Base-by-base conservation (phyloP, 1,139 yeast species). In the Scheffersomyces insectosa region DNA sequence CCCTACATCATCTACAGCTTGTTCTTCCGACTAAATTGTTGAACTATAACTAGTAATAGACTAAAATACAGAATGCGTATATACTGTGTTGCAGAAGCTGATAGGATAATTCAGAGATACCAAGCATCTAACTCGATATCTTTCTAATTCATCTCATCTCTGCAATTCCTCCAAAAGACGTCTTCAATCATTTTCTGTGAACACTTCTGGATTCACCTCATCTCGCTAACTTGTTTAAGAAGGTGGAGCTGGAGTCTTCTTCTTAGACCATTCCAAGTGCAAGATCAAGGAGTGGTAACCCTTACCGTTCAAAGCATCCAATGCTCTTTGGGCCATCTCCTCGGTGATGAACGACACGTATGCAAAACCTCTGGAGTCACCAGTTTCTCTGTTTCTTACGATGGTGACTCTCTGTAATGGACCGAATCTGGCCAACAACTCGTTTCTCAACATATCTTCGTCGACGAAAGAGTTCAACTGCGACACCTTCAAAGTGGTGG, bases 311-410 rank as follows among this genome's bases (percentile, higher is more conserved):
- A 90, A 79, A 53, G 74, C 75, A 51, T 86, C 83, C 70, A 86
- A 75, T 39, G 97, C 98, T 54, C 66, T 69, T 68, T 87, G 85
- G 38, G 98, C 99, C 56, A 73, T 74, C 44, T 68, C 66, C 60
- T 82, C 85, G 48, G 84, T 75, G 40, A 78, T 80, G 69, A 88
- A 91, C 45, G 95, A 85, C 52, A 91, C 95, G 66, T 89, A 93
- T n/a, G 99, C 99, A 68, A 91, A 84, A 56, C 99, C 99, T 73
- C 93, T 86, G 44, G 96, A 88, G 66, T 86, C 86, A 51, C 96
- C 95, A 28, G 98, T 93, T 57, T 88, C 96, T 72, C 90, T 86
- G 73, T 91, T 89, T 72, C 89, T 85, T 50, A 90, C 93, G 52
- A 93, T 77, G 54, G 86, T 85, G 54, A 88, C 88, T 72, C 97